These are phyloP conservation scores for Solanum sejunctum DNA, from an alignment of 257 asterid genomes.

Conservation along the genomic window DNA sequence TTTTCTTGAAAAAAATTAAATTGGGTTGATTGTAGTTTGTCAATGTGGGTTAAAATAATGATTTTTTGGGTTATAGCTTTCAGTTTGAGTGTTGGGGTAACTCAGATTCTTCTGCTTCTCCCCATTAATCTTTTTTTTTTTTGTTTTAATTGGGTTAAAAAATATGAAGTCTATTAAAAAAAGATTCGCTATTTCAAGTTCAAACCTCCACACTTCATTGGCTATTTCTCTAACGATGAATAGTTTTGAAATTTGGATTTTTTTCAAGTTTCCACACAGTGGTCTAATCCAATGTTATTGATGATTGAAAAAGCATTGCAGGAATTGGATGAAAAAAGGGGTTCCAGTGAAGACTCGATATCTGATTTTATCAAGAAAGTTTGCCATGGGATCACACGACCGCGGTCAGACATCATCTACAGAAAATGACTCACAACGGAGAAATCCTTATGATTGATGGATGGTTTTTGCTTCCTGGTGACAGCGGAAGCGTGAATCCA, in stretches of 20 bases:
- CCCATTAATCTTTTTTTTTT: too few relatives aligned
- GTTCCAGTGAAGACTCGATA: slow-evolving; percentile 40
- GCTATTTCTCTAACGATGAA: too few relatives aligned
- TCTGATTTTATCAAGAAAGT: slow-evolving; percentile 29
- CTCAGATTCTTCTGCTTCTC: too few relatives aligned
- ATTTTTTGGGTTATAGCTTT: background rate
- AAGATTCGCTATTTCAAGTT: background rate
- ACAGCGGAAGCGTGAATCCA: background rate
- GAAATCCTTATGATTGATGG: slow-evolving; percentile 10
- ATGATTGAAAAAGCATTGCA: slow-evolving; percentile 52
- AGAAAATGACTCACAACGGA: slow-evolving; percentile 24
- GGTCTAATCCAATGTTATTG: slow-evolving; percentile 14
- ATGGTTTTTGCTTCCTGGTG: slow-evolving; percentile 15
- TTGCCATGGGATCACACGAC: slow-evolving; percentile 45
- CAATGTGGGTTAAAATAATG: background rate
- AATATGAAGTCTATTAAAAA: background rate
- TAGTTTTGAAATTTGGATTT: background rate
- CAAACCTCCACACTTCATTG: too few relatives aligned
- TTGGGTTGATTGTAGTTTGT: background rate
- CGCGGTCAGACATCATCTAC: slow-evolving; percentile 31
- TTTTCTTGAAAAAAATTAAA: background rate
- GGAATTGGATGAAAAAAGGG: slow-evolving; percentile 30
- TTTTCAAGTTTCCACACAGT: background rate
- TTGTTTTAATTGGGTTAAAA: too few relatives aligned
- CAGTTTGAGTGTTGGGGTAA: background rate